Base-by-base conservation (phyloP, 1,284 basidiomycete genomes). In the Marasmius fiardii region DNA sequence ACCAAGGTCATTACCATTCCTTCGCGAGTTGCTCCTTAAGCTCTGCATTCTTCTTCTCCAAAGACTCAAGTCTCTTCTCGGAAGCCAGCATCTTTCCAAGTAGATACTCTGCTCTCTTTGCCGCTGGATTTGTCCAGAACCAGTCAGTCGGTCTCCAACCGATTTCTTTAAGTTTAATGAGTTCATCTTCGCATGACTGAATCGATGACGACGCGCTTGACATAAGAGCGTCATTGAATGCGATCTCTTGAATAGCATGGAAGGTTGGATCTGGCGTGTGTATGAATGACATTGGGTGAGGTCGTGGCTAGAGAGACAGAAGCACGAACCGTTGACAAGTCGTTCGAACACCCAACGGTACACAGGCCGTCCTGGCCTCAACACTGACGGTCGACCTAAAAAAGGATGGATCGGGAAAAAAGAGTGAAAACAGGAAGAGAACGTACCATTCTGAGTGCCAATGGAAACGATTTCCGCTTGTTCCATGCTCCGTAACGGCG, bases 331-430 rank as follows among this genome's bases (percentile, higher is more conserved):
- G 50, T 85, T 74, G 0, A 92, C 87, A 1, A 98, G 79, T 33
- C 83, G 78, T 61, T 90, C 78, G 68, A 98, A 98, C 2, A 93
- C 93, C 67, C 86, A 88, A 69, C 82, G 81, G 68, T 93, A 91
- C 1, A 98, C 86, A 0, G 96, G 96, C 68, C 91, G 93, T 34
- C 96, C 96, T 0, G 96, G 92, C 43, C 83, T 80, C 58, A 99
- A 92, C 2, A 77, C 80, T 1, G 90, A 86, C 1, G 94, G 90
- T n/a, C 93, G 86, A 24, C 92, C 91, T 92, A 58, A 0, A 51
- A n/a, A 47, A 39, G 53, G 28, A 10, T 4, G 28, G 10, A 4
- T 26, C 11, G 21, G 35, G 23, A n/a, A n/a, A 23, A 39, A 7
- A 26, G 20, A n/a, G 5, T 35, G 14, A 35, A 24, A n/a, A 6